Evolutionary conservation across 2,329 filamentous ascomycete species (phyloP).

Genomic region (Apiospora phragmitis): DNA sequence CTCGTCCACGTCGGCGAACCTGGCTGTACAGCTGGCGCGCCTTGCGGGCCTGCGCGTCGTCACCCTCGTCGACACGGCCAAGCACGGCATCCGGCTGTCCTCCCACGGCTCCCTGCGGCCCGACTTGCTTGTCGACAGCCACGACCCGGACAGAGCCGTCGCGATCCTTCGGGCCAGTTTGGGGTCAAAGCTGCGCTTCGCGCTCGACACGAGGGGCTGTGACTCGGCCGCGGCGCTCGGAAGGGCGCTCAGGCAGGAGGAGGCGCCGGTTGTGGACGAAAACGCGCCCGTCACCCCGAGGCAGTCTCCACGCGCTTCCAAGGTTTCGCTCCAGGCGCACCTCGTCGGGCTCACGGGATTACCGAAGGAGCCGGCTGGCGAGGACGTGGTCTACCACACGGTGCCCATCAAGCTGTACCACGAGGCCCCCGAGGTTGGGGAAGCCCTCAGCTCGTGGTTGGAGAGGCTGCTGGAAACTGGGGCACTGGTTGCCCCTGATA

Average conservation of each 20-base stretch:
- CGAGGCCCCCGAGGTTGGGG: conserved; percentile 63
- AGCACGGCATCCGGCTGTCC: conserved; percentile 61
- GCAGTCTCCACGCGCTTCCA: conserved; percentile 36
- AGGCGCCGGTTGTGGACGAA: conserved; percentile 22
- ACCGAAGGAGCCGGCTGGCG: conserved; percentile 53
- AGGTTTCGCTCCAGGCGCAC: conserved; percentile 43
- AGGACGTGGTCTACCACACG: conserved; percentile 56
- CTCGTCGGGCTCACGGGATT: conserved; percentile 68
- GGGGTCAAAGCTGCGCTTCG: conserved; percentile 60
- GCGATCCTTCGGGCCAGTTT: conserved; percentile 63
- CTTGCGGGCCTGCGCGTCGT: conserved; percentile 65
- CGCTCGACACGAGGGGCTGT: conserved; percentile 66
- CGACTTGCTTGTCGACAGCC: conserved; percentile 69
- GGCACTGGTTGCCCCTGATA: conserved; percentile 59
- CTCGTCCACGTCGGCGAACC: conserved; percentile 69
- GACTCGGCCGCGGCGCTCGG: conserved; percentile 63
- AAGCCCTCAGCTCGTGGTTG: conserved; percentile 64
- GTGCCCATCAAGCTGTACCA: conserved; percentile 80
- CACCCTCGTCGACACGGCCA: conserved; percentile 65
- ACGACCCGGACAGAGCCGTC: conserved; percentile 65
- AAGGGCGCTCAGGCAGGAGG: conserved; percentile 43
- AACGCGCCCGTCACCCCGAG: conserved; percentile 33
- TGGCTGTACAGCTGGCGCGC: conserved; percentile 68
- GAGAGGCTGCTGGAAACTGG: conserved; percentile 61
- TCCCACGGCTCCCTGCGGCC: conserved; percentile 44